Evolutionary conservation across 2,329 filamentous ascomycete genomes (phyloP), one percentile per base, ranked within the genome.

Genomic region (Aureobasidium sp.): DNA sequence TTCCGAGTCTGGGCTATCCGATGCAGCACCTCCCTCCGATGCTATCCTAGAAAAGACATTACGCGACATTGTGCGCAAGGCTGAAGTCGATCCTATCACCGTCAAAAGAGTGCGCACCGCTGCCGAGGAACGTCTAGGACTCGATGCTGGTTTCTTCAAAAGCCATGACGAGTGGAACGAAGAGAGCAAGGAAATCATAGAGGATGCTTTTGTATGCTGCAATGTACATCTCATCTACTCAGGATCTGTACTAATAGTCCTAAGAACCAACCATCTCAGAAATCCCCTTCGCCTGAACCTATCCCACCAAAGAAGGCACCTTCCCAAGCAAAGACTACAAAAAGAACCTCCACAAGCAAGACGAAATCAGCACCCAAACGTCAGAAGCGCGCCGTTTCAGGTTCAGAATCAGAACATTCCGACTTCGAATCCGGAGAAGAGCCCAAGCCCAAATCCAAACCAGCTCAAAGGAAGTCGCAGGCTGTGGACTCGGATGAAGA

Each of bases 131-230:
- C 70, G 77, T 53, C 70, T 86, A 11, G 77, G 75, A 36, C 72
- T 87, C 27, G 74, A 78, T 8, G 72, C 74, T 6, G 82, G 77
- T 3, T 86, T 84, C 67, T 79, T 85, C 66, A 86, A 82, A 67
- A 71, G 66, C n/a, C 72, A 79, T 63, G 67, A 67, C 1, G 67
- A 69, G 5, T 87, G 85, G 85, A 86, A 82, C 64, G 64, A 67
- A 13, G 74, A 72, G 61, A 85, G 82, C 68, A 82, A 82, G 64
- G 63, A 73, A 2, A 74, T 85, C 57, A 82, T 85, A 54, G 75
- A 76, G 68, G 74, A 77, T 61, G 77, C 85, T 73, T 77, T 82
- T 68, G 78, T 65, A 55, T 21, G 62, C 42, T 16, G 7, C 21
- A 27, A 32, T 30, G 21, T 34, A 37, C 27, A 30, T 44, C 14